Conservation (phyloP, 306 rosid genomes). For the Quercus mongolica region DNA sequence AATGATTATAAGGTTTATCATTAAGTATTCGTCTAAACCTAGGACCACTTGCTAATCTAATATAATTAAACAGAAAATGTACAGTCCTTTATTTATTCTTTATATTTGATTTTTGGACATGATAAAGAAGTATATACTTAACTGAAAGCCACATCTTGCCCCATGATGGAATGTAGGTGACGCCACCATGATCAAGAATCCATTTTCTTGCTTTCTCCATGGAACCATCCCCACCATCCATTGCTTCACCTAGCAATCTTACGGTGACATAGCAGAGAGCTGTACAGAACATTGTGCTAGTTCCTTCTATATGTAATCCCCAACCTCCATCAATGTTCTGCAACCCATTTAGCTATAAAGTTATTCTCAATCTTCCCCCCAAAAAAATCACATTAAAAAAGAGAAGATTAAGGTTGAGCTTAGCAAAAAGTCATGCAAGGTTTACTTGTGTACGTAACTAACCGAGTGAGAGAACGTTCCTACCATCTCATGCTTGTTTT, state of each 20-base stretch:
- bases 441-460: no score
- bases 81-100: not conserved
- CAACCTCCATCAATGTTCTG: constrained; percentile 84
- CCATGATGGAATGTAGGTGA: constrained; percentile 65
- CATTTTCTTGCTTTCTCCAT: constrained; percentile 54
- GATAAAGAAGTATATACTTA: constrained; percentile 1
- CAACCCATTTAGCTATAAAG: not conserved
- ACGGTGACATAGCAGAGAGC: constrained; percentile 48
- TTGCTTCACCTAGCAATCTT: constrained; percentile 65
- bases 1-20: not conserved
- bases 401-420: no score
- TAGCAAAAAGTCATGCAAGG: no score
- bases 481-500: no score
- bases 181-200: constrained; percentile 72
- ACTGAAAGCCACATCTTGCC: constrained; percentile 80
- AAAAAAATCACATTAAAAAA: no score
- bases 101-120: not conserved
- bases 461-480: no score
- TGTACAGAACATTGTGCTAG: constrained; percentile 72
- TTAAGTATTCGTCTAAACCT: not conserved
- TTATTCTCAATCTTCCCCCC: not conserved
- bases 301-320: constrained; percentile 87
- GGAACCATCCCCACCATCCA: constrained; percentile 43
- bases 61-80: not conserved
- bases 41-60: not conserved